These are phyloP conservation scores for Penicillium sp. DNA, from an alignment of 2,329 filamentous ascomycete genomes.

Conservation along the genomic window DNA sequence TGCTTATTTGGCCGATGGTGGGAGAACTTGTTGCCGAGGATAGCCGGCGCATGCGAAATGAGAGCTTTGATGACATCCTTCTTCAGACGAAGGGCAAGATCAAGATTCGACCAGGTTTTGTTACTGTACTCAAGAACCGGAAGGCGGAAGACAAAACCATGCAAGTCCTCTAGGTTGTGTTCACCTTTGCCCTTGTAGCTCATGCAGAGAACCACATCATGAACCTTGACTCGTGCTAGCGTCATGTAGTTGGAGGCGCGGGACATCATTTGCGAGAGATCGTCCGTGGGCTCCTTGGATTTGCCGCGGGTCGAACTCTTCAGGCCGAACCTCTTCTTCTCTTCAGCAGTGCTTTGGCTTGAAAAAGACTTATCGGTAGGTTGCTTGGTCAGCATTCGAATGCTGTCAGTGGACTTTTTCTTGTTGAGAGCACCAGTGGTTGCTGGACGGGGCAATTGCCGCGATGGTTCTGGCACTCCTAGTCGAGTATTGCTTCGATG, in stretches of 20 bases:
- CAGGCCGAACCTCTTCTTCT: constrained; percentile 48
- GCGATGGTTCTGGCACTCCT: constrained; percentile 18
- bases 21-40: constrained; percentile 94
- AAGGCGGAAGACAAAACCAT: constrained; percentile 94
- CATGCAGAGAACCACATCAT: constrained; percentile 88
- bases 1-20: constrained; percentile 76
- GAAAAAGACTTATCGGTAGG: constrained; percentile 36
- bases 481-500: constrained; percentile 25
- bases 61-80: constrained; percentile 90
- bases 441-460: constrained; percentile 27
- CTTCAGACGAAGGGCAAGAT: constrained; percentile 86
- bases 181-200: constrained; percentile 96
- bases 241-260: constrained; percentile 97
- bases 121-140: constrained; percentile 93
- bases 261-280: constrained; percentile 92
- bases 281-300: constrained; percentile 67
- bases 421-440: constrained; percentile 32
- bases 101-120: constrained; percentile 98
- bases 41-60: constrained; percentile 90
- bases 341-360: constrained; percentile 30
- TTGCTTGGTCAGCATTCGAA: constrained; percentile 34
- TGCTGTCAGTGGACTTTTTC: constrained; percentile 41
- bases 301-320: constrained; percentile 46
- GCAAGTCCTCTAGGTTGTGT: constrained; percentile 91
- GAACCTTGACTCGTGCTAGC: constrained; percentile 88